These are phyloP conservation scores for Dipteronia dyeriana DNA, from an alignment of 345 rosid genomes.

Conservation along the genomic window DNA sequence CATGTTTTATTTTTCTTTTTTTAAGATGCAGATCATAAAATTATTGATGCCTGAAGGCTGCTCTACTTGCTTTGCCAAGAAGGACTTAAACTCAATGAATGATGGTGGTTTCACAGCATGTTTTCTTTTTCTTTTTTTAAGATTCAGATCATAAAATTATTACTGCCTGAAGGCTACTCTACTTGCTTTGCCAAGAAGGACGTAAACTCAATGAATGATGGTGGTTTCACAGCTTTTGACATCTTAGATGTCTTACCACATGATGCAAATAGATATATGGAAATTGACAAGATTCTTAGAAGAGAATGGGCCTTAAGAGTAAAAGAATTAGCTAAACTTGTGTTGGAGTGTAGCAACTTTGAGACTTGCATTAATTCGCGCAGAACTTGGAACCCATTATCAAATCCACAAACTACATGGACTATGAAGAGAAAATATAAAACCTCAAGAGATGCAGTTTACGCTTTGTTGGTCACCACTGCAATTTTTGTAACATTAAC, in stretches of 20 bases:
- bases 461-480: neutral
- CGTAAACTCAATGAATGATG: conserved; percentile 12
- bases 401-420: neutral
- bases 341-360: neutral
- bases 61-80: neutral
- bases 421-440: neutral
- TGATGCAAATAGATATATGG: neutral
- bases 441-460: neutral
- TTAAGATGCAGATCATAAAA: conserved; percentile 3
- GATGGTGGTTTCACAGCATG: conserved; percentile 4
- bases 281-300: neutral
- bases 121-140: neutral
- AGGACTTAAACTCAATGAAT: conserved; percentile 16
- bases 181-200: neutral
- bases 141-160: conserved; percentile 3
- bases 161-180: neutral
- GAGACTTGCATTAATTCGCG: neutral
- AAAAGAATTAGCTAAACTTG: neutral
- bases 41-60: neutral
- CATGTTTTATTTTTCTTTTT: too few species aligned
- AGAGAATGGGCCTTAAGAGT: conserved; percentile 9
- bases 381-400: neutral
- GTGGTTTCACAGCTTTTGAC: conserved; percentile 18
- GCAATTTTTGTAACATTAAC: conserved; percentile 6
- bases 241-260: conserved; percentile 2